Evolutionary conservation across 2,329 filamentous ascomycete species (phyloP).

Genomic region (Diaporthe citriasiana): DNA sequence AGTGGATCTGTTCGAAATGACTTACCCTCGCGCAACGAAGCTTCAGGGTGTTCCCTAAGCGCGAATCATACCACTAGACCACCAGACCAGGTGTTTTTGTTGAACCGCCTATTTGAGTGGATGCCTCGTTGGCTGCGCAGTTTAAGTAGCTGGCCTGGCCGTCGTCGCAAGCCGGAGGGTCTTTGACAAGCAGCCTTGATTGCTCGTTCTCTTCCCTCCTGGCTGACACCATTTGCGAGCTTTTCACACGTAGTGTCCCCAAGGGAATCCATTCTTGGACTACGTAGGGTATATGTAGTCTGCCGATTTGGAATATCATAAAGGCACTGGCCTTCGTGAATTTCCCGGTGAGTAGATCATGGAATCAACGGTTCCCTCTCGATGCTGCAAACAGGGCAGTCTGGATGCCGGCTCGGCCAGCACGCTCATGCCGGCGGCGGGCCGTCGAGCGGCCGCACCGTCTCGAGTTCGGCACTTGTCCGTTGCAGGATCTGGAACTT

Average conservation of each 20-base stretch:
- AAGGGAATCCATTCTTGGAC: not conserved
- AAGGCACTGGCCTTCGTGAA: too few relatives aligned
- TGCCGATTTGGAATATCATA: not conserved
- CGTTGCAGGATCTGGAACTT: not conserved
- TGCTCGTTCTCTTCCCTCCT: not conserved
- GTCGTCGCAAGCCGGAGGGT: too few relatives aligned
- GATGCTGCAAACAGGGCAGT: too few relatives aligned
- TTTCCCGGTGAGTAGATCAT: not conserved
- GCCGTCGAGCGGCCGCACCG: not conserved
- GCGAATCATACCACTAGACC: constrained; percentile 32
- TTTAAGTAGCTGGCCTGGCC: not conserved
- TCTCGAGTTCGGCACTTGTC: not conserved
- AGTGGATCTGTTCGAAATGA: constrained; percentile 18
- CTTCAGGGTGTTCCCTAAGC: constrained; percentile 31
- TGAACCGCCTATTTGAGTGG: not conserved
- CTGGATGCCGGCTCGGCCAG: not conserved
- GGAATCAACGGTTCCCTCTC: not conserved
- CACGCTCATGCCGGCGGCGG: not conserved
- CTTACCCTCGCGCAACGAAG: constrained; percentile 26
- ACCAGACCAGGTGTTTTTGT: not conserved
- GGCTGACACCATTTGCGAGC: too few relatives aligned
- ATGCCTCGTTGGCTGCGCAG: not conserved
- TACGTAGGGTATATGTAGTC: not conserved
- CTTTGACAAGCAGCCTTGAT: not conserved
- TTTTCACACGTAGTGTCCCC: too few relatives aligned